Conservation (phyloP, 2,329 filamentous ascomycete species). For the Colletotrichum scovillei region DNA sequence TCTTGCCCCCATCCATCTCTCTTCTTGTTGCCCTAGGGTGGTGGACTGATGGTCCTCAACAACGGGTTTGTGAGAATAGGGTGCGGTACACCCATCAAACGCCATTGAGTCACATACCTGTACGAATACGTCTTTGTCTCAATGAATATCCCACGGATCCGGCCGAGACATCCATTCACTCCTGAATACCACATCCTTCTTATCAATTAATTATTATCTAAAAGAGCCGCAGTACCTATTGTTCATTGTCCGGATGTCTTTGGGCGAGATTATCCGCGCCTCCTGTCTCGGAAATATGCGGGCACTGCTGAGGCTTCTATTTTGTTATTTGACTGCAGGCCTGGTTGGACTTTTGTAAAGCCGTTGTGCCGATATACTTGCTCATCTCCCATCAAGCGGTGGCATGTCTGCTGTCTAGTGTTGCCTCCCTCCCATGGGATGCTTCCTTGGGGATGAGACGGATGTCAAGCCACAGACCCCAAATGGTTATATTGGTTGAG, state of each 20-base stretch:
- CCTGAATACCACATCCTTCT: neutral
- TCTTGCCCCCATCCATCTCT: too few species aligned
- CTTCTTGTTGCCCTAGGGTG: neutral
- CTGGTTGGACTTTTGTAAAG: neutral
- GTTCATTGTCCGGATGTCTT: neutral
- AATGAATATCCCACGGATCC: neutral
- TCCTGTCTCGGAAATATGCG: neutral
- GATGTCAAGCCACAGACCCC: neutral
- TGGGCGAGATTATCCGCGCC: neutral
- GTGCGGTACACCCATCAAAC: neutral
- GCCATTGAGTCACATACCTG: neutral
- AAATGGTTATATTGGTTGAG: neutral
- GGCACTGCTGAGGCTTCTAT: neutral
- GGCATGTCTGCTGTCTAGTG: neutral
- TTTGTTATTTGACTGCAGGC: neutral
- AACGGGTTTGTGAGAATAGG: neutral
- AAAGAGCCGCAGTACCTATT: neutral
- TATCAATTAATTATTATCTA: neutral
- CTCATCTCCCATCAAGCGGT: neutral
- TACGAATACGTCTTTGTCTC: neutral
- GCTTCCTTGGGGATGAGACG: neutral
- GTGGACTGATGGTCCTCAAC: neutral
- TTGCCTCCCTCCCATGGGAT: neutral
- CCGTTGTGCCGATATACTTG: neutral
- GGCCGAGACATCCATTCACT: neutral